Evolutionary conservation across 2,329 filamentous ascomycete species (phyloP), one percentile per base, ranked within the genome.

Genomic region (Colletotrichum nymphaeae): DNA sequence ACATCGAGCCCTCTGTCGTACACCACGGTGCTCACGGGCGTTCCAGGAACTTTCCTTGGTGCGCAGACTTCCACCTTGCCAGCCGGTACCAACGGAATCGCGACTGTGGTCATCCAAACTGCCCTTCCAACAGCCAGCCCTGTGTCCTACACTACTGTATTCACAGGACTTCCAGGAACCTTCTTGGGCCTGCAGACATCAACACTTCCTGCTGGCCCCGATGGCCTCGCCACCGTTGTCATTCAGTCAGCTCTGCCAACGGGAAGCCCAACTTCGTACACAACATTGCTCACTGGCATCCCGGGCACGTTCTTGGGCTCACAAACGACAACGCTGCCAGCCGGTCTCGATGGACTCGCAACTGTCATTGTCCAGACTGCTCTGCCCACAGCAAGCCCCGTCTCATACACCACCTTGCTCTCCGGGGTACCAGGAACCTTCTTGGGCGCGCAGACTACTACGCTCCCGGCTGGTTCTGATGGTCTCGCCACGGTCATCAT

Each of bases 191-290:
- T 37, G 1, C 28, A 28, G 28, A 28, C 30, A 0, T 52, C 60
- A 5, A 70, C 67, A 1, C 6, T 70, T 12, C 67, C 67, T 1
- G 67, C 37, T 5, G 67, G 67, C 19, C 7, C 28, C 1, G 35
- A 69, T 16, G 67, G 67, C 6, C 12, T 63, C 35, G 67, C 58
- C 11, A 69, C 67, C 2, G 58, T 69, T 6, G n/a, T 69, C 7
- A 22, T 69, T 19, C 58, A 69, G 28, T 63, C 49, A 3, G 67
- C 67, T 9, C 16, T 63, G 8, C 67, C 59, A 6, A 49, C 67
- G 8, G 49, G 49, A 7, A 42, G 28, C 46, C 28, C 56, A 12
- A 19, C 22, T 9, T 58, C 63, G 2, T 66, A 66, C 24, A 66
- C 63, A 1, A 66, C 63, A 1, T 5, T 66, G 2, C 12, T 58